These are phyloP conservation scores for Wickerhamomyces rabaulensis DNA, from an alignment of 805 yeast genomes.

Conservation along the genomic window DNA sequence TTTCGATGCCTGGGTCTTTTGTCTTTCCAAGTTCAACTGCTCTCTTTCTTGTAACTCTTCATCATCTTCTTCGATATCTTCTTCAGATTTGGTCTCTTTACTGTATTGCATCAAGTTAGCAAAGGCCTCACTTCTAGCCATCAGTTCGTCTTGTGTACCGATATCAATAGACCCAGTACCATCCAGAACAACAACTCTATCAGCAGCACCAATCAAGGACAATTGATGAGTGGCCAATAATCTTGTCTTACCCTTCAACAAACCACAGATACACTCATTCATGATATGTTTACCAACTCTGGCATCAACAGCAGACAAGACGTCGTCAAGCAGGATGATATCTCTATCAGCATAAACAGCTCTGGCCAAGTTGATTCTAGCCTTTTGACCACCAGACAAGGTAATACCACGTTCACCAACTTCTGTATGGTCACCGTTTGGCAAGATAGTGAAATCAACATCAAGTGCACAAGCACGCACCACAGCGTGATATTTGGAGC, in stretches of 20 bases:
- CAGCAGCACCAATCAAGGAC: constrained; percentile 64
- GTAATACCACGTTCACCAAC: constrained; percentile 87
- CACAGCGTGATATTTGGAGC: constrained; percentile 45
- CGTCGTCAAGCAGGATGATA: constrained; percentile 70
- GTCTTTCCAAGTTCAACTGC: constrained; percentile 20
- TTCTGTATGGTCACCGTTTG: constrained; percentile 73
- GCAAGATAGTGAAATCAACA: constrained; percentile 59
- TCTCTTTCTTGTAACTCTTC: constrained; percentile 26
- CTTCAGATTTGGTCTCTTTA: constrained; percentile 27
- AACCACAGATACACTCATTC: constrained; percentile 59
- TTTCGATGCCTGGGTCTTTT: constrained; percentile 18
- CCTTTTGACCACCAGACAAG: constrained; percentile 86
- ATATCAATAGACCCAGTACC: constrained; percentile 55
- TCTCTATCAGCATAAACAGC: constrained; percentile 69
- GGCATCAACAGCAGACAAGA: constrained; percentile 81
- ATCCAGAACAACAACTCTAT: constrained; percentile 61
- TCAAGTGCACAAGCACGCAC: constrained; percentile 62
- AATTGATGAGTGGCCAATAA: constrained; percentile 82
- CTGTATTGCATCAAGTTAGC: constrained; percentile 45
- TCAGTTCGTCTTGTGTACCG: constrained; percentile 57
- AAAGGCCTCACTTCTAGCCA: constrained; percentile 40
- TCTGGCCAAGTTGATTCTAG: constrained; percentile 73
- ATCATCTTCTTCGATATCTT: constrained; percentile 24
- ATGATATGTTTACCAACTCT: constrained; percentile 80
- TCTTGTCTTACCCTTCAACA: constrained; percentile 56